Conservation (phyloP, 2,329 filamentous ascomycete genomes). For the Pestalotiopsis sp. region DNA sequence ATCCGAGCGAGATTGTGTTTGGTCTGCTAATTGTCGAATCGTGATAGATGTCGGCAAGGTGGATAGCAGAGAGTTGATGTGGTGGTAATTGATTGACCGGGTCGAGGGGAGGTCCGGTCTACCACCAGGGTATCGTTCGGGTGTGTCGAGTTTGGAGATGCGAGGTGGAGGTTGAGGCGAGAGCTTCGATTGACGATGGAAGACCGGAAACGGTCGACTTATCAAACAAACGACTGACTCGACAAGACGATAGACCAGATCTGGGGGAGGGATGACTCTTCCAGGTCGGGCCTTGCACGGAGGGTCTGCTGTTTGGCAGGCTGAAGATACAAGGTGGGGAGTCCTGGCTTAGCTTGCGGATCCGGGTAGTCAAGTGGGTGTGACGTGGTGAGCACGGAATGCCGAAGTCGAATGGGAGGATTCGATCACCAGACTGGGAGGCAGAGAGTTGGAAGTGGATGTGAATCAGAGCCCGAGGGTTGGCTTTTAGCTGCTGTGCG, state of each 20-base stretch:
- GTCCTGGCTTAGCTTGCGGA: constrained; percentile 28
- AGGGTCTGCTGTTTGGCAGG: constrained; percentile 22
- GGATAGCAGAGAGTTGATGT: constrained; percentile 18
- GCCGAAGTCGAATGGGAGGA: constrained; percentile 18
- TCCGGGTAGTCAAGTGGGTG: constrained; percentile 31
- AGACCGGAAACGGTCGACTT: constrained; percentile 25
- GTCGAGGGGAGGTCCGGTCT: constrained; percentile 25
- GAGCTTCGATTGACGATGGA: not conserved
- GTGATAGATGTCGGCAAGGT: not conserved
- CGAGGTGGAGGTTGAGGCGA: not conserved
- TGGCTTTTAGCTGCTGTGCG: not conserved
- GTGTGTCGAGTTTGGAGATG: not conserved
- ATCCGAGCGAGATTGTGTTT: constrained; percentile 26
- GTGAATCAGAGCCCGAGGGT: constrained; percentile 5
- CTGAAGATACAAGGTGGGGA: constrained; percentile 24
- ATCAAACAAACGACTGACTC: constrained; percentile 30
- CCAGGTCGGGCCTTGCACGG: constrained; percentile 26
- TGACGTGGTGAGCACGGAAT: constrained; percentile 32
- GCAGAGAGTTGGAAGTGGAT: not conserved
- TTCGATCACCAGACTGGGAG: constrained; percentile 7
- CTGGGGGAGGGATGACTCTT: constrained; percentile 52
- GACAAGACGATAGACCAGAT: constrained; percentile 31
- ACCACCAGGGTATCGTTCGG: constrained; percentile 19
- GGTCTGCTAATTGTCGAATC: not conserved
- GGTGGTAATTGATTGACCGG: constrained; percentile 27